Evolutionary conservation across 2,329 filamentous ascomycete genomes (phyloP).

Genomic region (Colletotrichum euphorbiae): DNA sequence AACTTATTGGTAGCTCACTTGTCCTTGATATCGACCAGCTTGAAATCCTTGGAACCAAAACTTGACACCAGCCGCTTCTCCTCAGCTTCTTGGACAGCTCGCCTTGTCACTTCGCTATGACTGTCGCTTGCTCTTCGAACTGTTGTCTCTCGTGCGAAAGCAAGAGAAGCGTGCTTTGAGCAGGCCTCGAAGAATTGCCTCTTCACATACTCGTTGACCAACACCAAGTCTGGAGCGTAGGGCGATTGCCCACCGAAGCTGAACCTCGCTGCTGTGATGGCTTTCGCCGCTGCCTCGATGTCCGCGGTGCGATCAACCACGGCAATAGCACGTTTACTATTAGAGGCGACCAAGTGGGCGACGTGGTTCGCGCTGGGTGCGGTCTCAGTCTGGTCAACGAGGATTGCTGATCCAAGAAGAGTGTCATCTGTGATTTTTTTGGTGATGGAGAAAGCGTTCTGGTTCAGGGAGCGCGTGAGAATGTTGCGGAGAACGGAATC

Average conservation of each 20-base stretch:
- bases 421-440: conserved; percentile 23
- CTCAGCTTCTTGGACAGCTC: conserved; percentile 44
- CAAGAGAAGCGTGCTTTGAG: conserved; percentile 41
- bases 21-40: conserved; percentile 34
- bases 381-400: conserved; percentile 29
- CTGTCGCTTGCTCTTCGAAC: conserved; percentile 40
- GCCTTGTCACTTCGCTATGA: conserved; percentile 41
- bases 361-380: conserved; percentile 4
- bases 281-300: conserved; percentile 62
- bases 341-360: conserved; percentile 40
- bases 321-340: conserved; percentile 55
- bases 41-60: conserved; percentile 36
- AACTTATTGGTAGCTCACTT: conserved; percentile 41
- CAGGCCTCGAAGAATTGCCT: conserved; percentile 60
- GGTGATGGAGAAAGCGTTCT: conserved; percentile 34
- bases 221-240: conserved; percentile 71
- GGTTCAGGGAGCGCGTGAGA: conserved; percentile 25
- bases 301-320: conserved; percentile 72
- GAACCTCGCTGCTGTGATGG: conserved; percentile 65
- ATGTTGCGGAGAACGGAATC: conserved; percentile 27
- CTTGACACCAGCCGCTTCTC: conserved; percentile 41
- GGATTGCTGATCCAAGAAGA: conserved; percentile 21
- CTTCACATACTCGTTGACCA: conserved; percentile 73
- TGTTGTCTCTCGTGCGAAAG: conserved; percentile 48
- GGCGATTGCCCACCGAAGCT: conserved; percentile 66